phyloP scores from a whole-genome alignment of 1,284 basidiomycete species.

The Sporisorium reilianum region DNA sequence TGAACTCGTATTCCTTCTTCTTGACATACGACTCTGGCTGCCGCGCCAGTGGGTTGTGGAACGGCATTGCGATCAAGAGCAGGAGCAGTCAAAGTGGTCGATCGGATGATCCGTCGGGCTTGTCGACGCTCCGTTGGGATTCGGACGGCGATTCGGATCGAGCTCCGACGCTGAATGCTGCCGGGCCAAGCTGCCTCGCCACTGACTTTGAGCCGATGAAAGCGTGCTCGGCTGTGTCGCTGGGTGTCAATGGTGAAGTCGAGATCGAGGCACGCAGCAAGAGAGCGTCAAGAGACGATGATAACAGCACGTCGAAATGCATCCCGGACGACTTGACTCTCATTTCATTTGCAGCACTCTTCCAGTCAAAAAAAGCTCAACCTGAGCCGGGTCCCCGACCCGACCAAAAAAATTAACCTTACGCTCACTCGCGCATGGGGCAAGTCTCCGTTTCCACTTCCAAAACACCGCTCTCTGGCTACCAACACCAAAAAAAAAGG shows the following conservation, averaged over 20 bases:
- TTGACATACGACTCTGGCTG: constrained; percentile 63
- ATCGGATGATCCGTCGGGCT: neutral
- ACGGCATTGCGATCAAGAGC: constrained; percentile 30
- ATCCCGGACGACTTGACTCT: neutral
- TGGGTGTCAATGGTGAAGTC: too few relatives aligned
- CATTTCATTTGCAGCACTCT: neutral
- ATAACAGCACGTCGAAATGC: neutral
- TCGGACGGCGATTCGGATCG: neutral
- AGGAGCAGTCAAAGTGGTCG: neutral
- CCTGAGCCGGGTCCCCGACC: neutral
- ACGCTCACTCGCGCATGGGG: constrained; percentile 6
- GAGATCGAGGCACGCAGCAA: neutral
- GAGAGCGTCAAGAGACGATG: neutral
- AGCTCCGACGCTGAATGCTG: neutral
- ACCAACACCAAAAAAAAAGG: too few relatives aligned
- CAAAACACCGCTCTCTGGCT: neutral
- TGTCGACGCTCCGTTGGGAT: neutral
- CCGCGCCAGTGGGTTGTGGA: constrained; percentile 54
- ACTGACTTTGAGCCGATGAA: too few relatives aligned
- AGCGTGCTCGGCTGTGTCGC: neutral
- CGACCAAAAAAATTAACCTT: constrained; percentile 2
- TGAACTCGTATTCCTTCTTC: constrained; percentile 68
- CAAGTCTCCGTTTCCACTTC: neutral
- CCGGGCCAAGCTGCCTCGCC: neutral
- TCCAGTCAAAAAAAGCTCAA: neutral